Evolutionary conservation across 179 eudicot genomes (phyloP).

Genomic region (Silene vulgaris): DNA sequence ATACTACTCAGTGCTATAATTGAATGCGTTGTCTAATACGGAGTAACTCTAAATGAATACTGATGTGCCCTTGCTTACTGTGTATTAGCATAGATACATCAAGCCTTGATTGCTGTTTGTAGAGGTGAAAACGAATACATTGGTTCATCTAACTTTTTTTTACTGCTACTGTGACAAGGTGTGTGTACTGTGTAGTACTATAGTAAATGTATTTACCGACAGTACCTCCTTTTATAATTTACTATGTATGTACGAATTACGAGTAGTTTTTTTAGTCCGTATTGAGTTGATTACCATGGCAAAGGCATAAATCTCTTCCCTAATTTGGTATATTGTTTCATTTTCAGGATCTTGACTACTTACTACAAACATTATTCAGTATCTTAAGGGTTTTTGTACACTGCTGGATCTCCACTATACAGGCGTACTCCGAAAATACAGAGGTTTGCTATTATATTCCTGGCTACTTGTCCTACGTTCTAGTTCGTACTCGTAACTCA

Average conservation of each 20-base stretch:
- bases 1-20: not conserved
- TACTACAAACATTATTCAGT: not conserved
- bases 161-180: not conserved
- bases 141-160: not conserved
- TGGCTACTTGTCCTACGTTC: not conserved
- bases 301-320: not conserved
- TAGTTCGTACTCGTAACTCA: constrained; percentile 8
- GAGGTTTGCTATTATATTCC: constrained; percentile 20
- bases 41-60: not conserved
- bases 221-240: too few relatives aligned
- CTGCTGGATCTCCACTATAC: not conserved
- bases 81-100: not conserved
- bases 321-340: not conserved
- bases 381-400: not conserved
- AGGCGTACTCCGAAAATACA: not conserved
- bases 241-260: too few relatives aligned
- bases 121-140: not conserved
- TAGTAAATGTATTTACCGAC: too few relatives aligned
- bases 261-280: too few relatives aligned
- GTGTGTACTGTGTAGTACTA: too few relatives aligned
- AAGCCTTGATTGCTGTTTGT: not conserved
- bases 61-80: not conserved
- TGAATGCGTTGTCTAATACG: not conserved
- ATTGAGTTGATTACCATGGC: too few relatives aligned
- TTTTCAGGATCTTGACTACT: not conserved